phyloP scores from a whole-genome alignment of 805 yeast species.

The Teunomyces pallodes region DNA sequence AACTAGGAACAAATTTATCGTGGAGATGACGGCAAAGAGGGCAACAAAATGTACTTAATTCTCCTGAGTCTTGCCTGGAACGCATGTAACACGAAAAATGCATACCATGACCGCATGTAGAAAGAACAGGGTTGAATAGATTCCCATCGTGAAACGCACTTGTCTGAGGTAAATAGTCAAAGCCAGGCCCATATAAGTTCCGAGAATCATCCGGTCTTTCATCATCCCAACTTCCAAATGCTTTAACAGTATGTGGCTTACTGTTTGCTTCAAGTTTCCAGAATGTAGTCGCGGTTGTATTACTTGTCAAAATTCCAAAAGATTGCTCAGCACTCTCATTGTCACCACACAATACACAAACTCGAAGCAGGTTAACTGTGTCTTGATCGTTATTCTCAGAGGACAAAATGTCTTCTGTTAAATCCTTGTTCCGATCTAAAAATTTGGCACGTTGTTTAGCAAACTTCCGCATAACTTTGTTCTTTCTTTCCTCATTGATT shows the following conservation, averaged over 20 bases:
- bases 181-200: conserved; percentile 18
- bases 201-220: conserved; percentile 14
- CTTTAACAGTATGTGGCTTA: conserved; percentile 14
- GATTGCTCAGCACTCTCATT: conserved; percentile 31
- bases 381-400: conserved; percentile 6
- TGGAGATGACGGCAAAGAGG: conserved; percentile 50
- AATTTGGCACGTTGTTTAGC: conserved; percentile 51
- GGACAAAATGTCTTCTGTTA: conserved; percentile 8
- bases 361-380: conserved; percentile 3
- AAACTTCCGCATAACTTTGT: conserved; percentile 59
- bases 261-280: conserved; percentile 43
- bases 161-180: conserved; percentile 12
- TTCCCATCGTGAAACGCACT: conserved; percentile 12
- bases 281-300: conserved; percentile 45
- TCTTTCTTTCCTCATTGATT: conserved; percentile 60
- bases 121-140: conserved; percentile 25
- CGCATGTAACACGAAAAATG: conserved; percentile 43
- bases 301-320: conserved; percentile 59
- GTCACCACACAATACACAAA: conserved; percentile 26
- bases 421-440: conserved; percentile 35
- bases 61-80: conserved; percentile 22
- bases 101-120: conserved; percentile 54
- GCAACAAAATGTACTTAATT: conserved; percentile 33
- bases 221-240: conserved; percentile 23
- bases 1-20: conserved; percentile 46